Evolutionary conservation across 768 basidiomycete genomes (phyloP), one percentile per base, ranked within the genome.

Genomic region (Pulveroboletus sp.): DNA sequence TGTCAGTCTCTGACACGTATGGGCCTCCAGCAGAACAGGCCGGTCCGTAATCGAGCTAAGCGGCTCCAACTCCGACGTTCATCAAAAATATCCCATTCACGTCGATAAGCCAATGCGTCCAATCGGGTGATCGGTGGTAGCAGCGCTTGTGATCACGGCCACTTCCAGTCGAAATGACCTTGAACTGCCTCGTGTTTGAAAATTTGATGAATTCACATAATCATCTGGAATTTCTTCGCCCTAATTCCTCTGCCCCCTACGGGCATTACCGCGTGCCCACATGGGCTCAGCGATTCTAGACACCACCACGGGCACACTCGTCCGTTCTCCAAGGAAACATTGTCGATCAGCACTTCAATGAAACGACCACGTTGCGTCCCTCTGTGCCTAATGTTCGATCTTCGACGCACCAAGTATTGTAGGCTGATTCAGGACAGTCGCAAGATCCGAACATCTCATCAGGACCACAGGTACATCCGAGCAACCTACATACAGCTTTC

Each of bases 101-200:
- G 21, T 37, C 27, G 17, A 31, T 45, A 38, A 38, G n/a, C 36
- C 11, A 21, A 31, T 9, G 27, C 12, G 33, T 34, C 46, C 45
- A 51, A 49, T 57, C 51, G 27, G 42, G 32, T 37, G 29, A 14
- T 20, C 27, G 27, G 12, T 29, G 27, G 27, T 11, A 23, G 2
- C 24, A 24, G 20, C n/a, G 23, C 27, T 37, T 14, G 45, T 47
- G 48, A 44, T 53, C 43, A 25, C 17, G 10, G 36, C 40, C 36
- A n/a, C 8, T 27, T 35, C 16, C 44, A 39, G 43, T 47, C 50
- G 45, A 55, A 49, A 56, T 59, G 46, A 60, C 52, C 27, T 47
- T 41, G 40, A 17, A 45, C 51, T n/a, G 61, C 60, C 61, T 61
- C 62, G 49, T 61, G 61, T 57, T 34, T 47, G 8, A 9, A 29